Evolutionary conservation across 345 rosid genomes (phyloP), one percentile per base, ranked within the genome.

Genomic region (Schrenkiella parvula): DNA sequence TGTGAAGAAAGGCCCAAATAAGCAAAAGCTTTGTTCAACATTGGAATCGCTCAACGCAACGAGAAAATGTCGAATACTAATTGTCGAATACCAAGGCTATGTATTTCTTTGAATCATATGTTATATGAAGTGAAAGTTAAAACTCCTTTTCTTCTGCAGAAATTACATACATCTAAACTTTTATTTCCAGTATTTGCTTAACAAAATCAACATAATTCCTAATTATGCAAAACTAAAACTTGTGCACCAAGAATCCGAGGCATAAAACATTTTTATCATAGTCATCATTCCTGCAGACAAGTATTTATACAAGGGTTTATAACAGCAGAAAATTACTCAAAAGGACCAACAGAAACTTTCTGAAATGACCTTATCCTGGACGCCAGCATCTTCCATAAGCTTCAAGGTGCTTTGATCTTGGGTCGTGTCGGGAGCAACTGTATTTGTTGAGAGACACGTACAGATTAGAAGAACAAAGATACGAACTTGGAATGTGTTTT

Each of bases 341-440:
- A 60, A 14, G 8, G 50, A 53, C 35, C 51, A 62, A 32, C 21
- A 18, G 2, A 53, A 18, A 75, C 74, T 50, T 56, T 74, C 53
- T 37, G 43, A 73, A 26, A 26, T 25, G 42, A 43, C 57, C 15
- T 39, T 58, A n/a, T 39, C 44, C 39, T 22, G 8, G 6, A 61
- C 21, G 26, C 38, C 44, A 37, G 25, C 37, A 66, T 60, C 60
- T 47, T 70, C 14, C 12, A 54, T 54, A 13, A 4, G 28, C 58
- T 76, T 76, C 67, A 70, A 3, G 55, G 22, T 70, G 76, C 10
- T 26, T 76, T 76, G 75, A 64, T 47, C 76, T 76, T 76, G 44
- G 76, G 56, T 11, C 62, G 75, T 19, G 76, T 47, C 0, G 80
- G 80, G 47, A 76, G 76, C 76, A 76, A 39, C 80, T 76, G 71